Base-by-base conservation (phyloP, 345 rosid species). In the Zanthoxylum bungeanum region DNA sequence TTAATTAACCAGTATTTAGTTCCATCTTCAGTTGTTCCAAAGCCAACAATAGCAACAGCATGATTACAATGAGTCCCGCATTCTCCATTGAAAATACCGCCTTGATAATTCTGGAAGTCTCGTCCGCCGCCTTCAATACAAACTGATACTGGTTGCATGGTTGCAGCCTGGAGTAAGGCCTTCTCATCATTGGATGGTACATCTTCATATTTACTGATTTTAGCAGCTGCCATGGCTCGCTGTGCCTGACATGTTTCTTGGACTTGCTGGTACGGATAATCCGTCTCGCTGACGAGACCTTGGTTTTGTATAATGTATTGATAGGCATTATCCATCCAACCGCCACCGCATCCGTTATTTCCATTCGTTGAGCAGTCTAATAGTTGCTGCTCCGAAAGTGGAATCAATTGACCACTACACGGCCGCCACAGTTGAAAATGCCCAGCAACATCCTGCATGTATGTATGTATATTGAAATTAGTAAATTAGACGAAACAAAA, bases 101-200 rank as follows among this genome's bases (percentile, higher is more conserved):
- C n/a, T 1, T 50, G 28, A 37, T 87, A 89, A 11, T 62, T 28
- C 63, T 46, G 66, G 22, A 58, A 58, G 12, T 30, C 62, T 58
- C 0, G 11, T 16, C 40, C 21, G 10, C 1, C 1, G 39, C 21
- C 46, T 17, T 77, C 80, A 51, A 86, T 57, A 2, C 63, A 81
- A 3, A 76, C 73, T 0, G 88, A 74, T 10, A 91, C 89, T 28
- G 97, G 97, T 40, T 89, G 95, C 73, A 74, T 58, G 62, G 8
- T 58, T 28, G 31, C 62, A 31, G 62, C 62, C 21, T 58, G 16
- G 4, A 58, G 62, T 80, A 86, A 72, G 25, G 65, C 46, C 28
- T 85, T 76, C 63, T 60, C 77, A 60, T 84, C 72, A 36, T 83
- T 81, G 31, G 12, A 24, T 17, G 89, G 89, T 17, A 87, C 79